phyloP scores from a whole-genome alignment of 2,329 filamentous ascomycete genomes.

The Cadophora gregata region DNA sequence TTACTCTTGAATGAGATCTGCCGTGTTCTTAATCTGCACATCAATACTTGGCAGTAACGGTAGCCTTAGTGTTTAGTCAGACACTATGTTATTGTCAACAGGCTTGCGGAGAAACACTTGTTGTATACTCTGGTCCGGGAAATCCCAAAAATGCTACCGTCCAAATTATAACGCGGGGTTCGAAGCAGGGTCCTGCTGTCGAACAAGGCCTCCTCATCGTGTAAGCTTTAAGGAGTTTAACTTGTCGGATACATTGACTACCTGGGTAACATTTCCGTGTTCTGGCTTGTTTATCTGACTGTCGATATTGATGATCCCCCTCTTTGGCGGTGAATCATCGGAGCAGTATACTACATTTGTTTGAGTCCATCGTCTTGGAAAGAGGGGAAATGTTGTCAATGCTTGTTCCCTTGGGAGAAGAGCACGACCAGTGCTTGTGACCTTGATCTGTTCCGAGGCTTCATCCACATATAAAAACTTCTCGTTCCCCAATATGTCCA shows the following conservation, averaged over 20 bases:
- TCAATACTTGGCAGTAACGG: not conserved
- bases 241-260: not conserved
- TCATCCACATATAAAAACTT: not conserved
- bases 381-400: not conserved
- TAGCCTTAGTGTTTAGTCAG: not conserved
- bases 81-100: not conserved
- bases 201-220: not conserved
- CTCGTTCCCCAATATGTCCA: too few species aligned
- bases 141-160: not conserved
- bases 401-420: not conserved
- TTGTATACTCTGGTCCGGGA: not conserved
- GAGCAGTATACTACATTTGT: not conserved
- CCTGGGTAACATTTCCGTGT: slow-evolving; percentile 4
- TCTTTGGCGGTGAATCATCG: not conserved
- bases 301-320: not conserved
- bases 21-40: not conserved
- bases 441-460: not conserved
- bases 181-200: not conserved
- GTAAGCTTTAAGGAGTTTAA: not conserved
- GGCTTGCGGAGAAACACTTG: not conserved
- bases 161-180: not conserved
- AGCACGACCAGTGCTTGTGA: not conserved
- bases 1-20: not conserved
- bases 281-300: not conserved
- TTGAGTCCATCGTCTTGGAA: not conserved